Conservation (phyloP, 2,329 filamentous ascomycete species). For the Colletotrichum melonis region DNA sequence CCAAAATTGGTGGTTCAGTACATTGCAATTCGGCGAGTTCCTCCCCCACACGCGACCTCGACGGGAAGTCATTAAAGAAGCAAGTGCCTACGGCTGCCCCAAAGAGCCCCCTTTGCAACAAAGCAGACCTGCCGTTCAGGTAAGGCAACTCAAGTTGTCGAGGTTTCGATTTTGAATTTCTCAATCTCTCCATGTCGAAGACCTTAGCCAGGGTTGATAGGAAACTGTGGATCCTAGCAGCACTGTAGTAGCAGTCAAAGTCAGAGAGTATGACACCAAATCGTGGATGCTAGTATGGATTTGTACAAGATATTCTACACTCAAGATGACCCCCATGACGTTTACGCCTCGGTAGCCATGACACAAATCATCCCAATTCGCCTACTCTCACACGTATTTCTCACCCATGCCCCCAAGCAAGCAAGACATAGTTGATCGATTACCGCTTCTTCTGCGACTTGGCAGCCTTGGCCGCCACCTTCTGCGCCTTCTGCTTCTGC, state of each 20-base stretch:
- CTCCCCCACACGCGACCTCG: background rate
- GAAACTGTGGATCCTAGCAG: too few relatives aligned
- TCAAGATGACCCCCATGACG: constrained; percentile 11
- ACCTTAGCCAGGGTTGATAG: too few relatives aligned
- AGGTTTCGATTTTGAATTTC: too few relatives aligned
- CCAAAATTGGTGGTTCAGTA: background rate
- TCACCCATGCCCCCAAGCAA: background rate
- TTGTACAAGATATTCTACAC: constrained; percentile 36
- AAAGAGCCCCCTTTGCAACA: too few relatives aligned
- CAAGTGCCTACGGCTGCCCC: background rate
- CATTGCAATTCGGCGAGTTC: background rate
- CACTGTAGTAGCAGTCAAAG: too few relatives aligned
- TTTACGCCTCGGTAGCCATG: background rate
- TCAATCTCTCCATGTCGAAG: too few relatives aligned
- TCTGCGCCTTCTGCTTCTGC: constrained; percentile 50
- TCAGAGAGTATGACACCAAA: background rate
- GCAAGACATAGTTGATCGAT: background rate
- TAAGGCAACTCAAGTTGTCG: too few relatives aligned
- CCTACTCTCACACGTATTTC: background rate
- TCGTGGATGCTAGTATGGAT: constrained; percentile 26
- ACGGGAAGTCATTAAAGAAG: background rate
- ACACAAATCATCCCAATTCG: constrained; percentile 3
- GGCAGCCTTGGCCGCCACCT: constrained; percentile 44
- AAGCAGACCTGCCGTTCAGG: too few relatives aligned
- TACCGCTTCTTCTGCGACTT: constrained; percentile 47